Percentiles rank a stretch among this genome's conserved stretches.
Evolutionary conservation across 495 filamentous ascomycete species (phyloP).

Genomic region (Eremomyces bilateralis): DNA sequence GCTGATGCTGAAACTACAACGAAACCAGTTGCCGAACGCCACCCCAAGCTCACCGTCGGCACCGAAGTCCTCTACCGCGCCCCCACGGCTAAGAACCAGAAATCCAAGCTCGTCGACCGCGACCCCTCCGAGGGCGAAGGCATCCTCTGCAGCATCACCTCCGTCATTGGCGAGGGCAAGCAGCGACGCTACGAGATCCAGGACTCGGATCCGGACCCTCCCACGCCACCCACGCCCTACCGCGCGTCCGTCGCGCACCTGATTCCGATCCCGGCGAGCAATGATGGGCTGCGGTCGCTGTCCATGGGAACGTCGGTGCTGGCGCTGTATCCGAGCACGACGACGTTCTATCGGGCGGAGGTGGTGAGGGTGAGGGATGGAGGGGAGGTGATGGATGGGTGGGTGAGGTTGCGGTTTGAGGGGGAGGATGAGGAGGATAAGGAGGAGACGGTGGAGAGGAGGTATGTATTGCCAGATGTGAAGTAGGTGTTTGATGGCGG

Average conservation of each 20-base stretch:
- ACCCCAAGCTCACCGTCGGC: conserved; percentile 33
- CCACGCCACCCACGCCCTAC: conserved; percentile 32
- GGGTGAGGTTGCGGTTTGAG: conserved; percentile 17
- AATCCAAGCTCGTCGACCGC: neutral
- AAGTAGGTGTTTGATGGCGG: neutral
- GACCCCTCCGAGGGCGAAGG: conserved; percentile 42
- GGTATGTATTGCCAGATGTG: conserved; percentile 17
- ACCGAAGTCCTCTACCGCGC: conserved; percentile 73
- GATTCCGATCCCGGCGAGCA: conserved; percentile 37
- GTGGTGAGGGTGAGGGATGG: conserved; percentile 23
- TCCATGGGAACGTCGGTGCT: conserved; percentile 10
- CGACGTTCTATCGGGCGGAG: conserved; percentile 92
- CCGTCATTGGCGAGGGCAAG: conserved; percentile 64
- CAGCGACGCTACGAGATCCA: conserved; percentile 85
- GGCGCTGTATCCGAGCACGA: conserved; percentile 31
- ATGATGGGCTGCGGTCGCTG: conserved; percentile 27
- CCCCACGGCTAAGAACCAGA: conserved; percentile 14
- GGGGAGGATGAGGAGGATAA: conserved; percentile 21
- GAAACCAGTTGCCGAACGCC: conserved; percentile 3
- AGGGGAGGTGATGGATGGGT: conserved; percentile 5
- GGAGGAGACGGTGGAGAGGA: conserved; percentile 18
- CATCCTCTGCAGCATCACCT: conserved; percentile 77
- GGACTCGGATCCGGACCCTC: conserved; percentile 75
- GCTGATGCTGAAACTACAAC: neutral
- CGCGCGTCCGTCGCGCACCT: conserved; percentile 58